Conservation (phyloP, 257 asterid species). For the Solanum infundibuliforme region DNA sequence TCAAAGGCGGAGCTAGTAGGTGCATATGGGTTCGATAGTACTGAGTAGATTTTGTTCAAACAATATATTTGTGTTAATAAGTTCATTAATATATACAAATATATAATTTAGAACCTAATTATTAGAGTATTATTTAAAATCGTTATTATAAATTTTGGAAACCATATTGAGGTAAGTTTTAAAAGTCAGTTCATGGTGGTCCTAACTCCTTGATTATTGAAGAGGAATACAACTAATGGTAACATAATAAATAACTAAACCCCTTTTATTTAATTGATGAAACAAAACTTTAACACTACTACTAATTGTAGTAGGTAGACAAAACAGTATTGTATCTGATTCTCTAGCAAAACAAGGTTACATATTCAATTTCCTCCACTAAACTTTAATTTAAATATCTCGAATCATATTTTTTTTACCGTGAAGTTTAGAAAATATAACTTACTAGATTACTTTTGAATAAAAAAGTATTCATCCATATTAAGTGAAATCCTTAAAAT, state of each 20-base stretch:
- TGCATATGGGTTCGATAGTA: too few species aligned
- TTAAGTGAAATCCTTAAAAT: background rate
- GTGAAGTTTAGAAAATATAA: background rate
- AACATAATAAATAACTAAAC: background rate
- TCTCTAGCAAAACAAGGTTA: background rate
- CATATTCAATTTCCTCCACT: background rate
- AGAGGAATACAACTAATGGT: background rate
- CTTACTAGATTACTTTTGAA: background rate
- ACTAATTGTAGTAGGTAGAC: background rate
- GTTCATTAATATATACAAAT: too few species aligned
- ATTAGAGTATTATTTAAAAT: too few species aligned
- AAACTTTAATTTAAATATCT: background rate
- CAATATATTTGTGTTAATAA: too few species aligned
- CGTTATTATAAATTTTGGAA: too few species aligned
- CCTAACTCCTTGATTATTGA: constrained; percentile 6
- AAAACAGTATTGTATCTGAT: background rate
- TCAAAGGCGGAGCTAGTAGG: background rate
- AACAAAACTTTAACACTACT: background rate
- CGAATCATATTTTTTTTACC: background rate
- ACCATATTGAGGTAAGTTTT: constrained; percentile 14
- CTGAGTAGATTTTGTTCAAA: too few species aligned
- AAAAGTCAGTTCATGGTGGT: constrained; percentile 25
- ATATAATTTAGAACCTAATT: too few species aligned
- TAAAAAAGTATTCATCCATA: background rate
- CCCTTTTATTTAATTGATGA: background rate